Base-by-base conservation (phyloP, 202 grass and related monocot genomes). In the Panicum virgatum region DNA sequence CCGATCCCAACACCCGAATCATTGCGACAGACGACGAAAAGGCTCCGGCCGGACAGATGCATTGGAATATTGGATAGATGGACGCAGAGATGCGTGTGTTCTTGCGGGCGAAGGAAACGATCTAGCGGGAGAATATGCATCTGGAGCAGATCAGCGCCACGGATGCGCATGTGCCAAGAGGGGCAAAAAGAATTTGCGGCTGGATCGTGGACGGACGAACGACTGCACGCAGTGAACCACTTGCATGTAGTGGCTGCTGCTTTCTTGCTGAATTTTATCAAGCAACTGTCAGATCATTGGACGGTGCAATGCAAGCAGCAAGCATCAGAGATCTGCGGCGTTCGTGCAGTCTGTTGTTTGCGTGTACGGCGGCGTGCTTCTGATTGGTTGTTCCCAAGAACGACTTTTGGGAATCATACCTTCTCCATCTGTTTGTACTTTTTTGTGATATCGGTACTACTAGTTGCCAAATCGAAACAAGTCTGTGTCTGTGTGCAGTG, bases 1-100 rank as follows among this genome's bases (percentile, higher is more conserved):
- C n/a, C n/a, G 64, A 89, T 85, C 87, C 57, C 72, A 85, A 81
- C 87, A 9, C 44, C 71, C 77, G 9, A 85, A 85, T 85, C 23
- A 82, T 89, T 58, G 30, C 13, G 34, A 19, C 13, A 7, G 23
- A 32, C n/a, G n/a, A n/a, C 19, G 64, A 62, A 68, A 71, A 63
- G 67, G 45, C 66, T 30, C 26, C 66, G 56, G 39, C 43, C 80
- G 67, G 30, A 73, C 57, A 51, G 34, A 80, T 52, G 77, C 76
- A 52, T 47, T 34, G 68, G n/a, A n/a, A n/a, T n/a, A n/a, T n/a
- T n/a, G n/a, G n/a, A n/a, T n/a, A n/a, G 3, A 83, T 23, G 38
- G 19, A 66, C 3, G 48, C 32, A 19, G 7, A 54, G 10, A 23
- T 12, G 54, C 22, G 30, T 57, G 43, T 76, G 48, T 82, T 53